Evolutionary conservation across 305 asterid species (phyloP).

Genomic region (Plantago coronopus): DNA sequence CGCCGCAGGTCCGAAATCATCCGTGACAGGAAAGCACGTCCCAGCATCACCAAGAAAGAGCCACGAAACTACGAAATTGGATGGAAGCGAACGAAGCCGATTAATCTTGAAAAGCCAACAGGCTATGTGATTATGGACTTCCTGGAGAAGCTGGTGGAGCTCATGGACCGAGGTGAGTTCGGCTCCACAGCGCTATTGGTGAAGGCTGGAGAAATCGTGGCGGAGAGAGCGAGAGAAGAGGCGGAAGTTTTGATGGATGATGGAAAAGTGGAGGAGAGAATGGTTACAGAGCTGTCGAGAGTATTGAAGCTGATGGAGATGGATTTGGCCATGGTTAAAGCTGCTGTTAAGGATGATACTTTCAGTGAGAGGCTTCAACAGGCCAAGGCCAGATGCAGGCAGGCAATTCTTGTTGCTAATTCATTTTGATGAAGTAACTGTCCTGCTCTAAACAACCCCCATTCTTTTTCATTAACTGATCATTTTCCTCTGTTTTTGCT

Average conservation of each 20-base stretch:
- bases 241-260: constrained; percentile 69
- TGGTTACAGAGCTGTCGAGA: constrained; percentile 72
- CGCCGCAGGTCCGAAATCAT: constrained; percentile 57
- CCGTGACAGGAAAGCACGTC: constrained; percentile 47
- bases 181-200: constrained; percentile 65
- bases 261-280: constrained; percentile 76
- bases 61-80: constrained; percentile 78
- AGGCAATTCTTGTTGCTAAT: constrained; percentile 84
- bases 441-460: too few relatives aligned
- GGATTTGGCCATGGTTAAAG: constrained; percentile 83
- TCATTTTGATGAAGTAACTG: constrained; percentile 49
- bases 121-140: constrained; percentile 82
- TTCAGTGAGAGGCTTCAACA: constrained; percentile 59
- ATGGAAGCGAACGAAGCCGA: constrained; percentile 76
- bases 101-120: constrained; percentile 62
- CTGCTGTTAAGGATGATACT: constrained; percentile 73
- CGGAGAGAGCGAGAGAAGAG: constrained; percentile 71
- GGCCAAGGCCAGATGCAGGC: constrained; percentile 82
- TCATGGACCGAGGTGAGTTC: constrained; percentile 55
- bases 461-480: too few relatives aligned
- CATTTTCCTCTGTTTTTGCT: not conserved
- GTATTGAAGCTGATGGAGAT: constrained; percentile 88
- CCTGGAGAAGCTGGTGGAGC: constrained; percentile 60
- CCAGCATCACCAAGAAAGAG: constrained; percentile 53
- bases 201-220: constrained; percentile 73